phyloP scores from a whole-genome alignment of 768 basidiomycete genomes.

The Cyclocybe cylindracea region DNA sequence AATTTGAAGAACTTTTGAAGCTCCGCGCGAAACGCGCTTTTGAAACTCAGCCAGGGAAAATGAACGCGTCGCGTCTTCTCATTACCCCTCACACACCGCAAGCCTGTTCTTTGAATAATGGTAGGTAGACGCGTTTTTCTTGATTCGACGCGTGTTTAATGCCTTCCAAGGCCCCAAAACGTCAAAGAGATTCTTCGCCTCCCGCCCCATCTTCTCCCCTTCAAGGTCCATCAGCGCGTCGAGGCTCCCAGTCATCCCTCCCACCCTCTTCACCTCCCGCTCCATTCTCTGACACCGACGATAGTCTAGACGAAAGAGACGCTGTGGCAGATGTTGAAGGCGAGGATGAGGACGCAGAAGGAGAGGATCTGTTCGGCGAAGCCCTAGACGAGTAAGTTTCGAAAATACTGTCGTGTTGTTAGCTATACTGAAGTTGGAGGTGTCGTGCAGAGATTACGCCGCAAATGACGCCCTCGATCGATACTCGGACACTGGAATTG shows the following conservation, averaged over 20 bases:
- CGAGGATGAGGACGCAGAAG: constrained; percentile 79
- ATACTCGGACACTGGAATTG: constrained; percentile 85
- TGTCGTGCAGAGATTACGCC: constrained; percentile 72
- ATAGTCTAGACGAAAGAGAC: constrained; percentile 72
- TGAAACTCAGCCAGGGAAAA: constrained; percentile 26
- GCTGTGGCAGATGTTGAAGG: constrained; percentile 63
- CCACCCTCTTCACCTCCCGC: constrained; percentile 85
- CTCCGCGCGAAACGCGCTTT: constrained; percentile 36
- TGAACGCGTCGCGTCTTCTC: constrained; percentile 47
- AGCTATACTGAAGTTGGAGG: not conserved
- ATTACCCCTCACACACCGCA: constrained; percentile 15
- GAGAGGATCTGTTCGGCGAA: constrained; percentile 93
- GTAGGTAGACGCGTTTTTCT: constrained; percentile 27
- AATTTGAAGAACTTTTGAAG: constrained; percentile 28
- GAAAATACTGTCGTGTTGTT: no score
- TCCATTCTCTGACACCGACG: constrained; percentile 87
- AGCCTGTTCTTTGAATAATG: constrained; percentile 30
- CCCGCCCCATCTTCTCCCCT: constrained; percentile 51
- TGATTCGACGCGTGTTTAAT: constrained; percentile 12
- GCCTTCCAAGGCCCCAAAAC: constrained; percentile 58
- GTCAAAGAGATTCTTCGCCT: constrained; percentile 58
- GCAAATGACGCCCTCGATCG: constrained; percentile 78
- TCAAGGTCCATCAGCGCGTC: constrained; percentile 45
- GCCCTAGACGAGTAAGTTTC: constrained; percentile 60
- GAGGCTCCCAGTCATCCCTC: constrained; percentile 70